Conservation (phyloP, 371 early-diverging fungal species). For the Mucor mucedo region DNA sequence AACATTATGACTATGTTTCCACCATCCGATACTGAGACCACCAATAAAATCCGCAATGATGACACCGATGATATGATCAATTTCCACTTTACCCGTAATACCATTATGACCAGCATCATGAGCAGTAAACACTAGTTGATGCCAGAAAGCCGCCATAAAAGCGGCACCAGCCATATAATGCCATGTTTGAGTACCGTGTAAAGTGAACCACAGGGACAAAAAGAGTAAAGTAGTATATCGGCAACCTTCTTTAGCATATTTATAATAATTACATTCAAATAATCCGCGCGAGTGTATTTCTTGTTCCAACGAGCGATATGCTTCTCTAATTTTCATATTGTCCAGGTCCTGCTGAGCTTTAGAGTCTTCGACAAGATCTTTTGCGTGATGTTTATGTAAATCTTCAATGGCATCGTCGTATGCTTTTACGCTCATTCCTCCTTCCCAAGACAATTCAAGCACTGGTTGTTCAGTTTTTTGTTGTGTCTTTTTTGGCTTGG, state of each 20-base stretch:
- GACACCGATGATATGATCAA: slow-evolving; percentile 86
- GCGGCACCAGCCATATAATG: slow-evolving; percentile 67
- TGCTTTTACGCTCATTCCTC: slow-evolving; percentile 37
- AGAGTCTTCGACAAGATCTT: slow-evolving; percentile 26
- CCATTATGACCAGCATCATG: slow-evolving; percentile 96
- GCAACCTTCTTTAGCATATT: slow-evolving; percentile 76
- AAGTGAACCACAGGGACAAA: slow-evolving; percentile 65
- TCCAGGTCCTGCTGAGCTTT: slow-evolving; percentile 37
- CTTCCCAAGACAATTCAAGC: slow-evolving; percentile 37
- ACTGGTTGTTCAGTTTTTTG: slow-evolving; percentile 6
- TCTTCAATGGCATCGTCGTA: slow-evolving; percentile 40
- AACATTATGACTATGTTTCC: slow-evolving; percentile 95
- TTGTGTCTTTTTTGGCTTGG: not conserved
- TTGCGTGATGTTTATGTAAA: slow-evolving; percentile 32
- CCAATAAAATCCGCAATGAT: slow-evolving; percentile 82
- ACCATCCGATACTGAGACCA: slow-evolving; percentile 94
- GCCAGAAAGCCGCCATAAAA: slow-evolving; percentile 84
- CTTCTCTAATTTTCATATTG: slow-evolving; percentile 48
- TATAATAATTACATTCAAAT: slow-evolving; percentile 77
- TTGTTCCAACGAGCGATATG: slow-evolving; percentile 71
- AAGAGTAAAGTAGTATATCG: slow-evolving; percentile 70
- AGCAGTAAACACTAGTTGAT: slow-evolving; percentile 90
- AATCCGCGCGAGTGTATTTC: slow-evolving; percentile 66
- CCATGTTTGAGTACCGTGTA: slow-evolving; percentile 65
- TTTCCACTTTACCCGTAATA: slow-evolving; percentile 76